Evolutionary conservation across 345 rosid genomes (phyloP).

Genomic region (Hibiscus tridactylites): DNA sequence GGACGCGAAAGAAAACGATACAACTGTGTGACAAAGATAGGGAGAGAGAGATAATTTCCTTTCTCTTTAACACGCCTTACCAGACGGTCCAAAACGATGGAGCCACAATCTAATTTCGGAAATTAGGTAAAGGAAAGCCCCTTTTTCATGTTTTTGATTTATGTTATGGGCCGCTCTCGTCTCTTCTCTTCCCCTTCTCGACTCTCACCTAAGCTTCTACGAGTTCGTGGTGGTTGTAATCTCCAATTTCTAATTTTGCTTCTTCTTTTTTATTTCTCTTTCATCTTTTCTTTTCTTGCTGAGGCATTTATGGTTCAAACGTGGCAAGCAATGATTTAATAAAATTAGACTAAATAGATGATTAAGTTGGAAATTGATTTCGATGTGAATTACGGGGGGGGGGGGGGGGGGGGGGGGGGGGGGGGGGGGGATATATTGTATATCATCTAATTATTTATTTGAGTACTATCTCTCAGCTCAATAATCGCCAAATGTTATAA

Average conservation of each 20-base stretch:
- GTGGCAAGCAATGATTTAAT: background rate
- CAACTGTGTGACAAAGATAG: background rate
- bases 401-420: no score
- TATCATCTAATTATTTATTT: no score
- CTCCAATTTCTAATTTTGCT: background rate
- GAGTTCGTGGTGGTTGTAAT: background rate
- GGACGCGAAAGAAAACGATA: background rate
- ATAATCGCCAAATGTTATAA: no score
- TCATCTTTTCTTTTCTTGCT: background rate
- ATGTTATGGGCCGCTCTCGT: background rate
- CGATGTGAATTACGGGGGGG: background rate
- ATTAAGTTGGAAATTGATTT: no score
- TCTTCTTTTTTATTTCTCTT: background rate
- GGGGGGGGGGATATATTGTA: no score
- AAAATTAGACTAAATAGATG: background rate
- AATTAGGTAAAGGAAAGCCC: no score
- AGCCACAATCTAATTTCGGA: no score
- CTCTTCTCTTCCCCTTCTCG: background rate
- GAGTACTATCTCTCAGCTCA: no score
- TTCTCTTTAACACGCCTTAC: background rate
- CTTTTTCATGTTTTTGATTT: no score
- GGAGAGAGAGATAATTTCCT: background rate
- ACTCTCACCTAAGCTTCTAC: constrained; percentile 7
- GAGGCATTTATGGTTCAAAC: background rate
- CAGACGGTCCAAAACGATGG: background rate